phyloP scores from a whole-genome alignment of 1,284 basidiomycete species.

The Sutorius eximius region DNA sequence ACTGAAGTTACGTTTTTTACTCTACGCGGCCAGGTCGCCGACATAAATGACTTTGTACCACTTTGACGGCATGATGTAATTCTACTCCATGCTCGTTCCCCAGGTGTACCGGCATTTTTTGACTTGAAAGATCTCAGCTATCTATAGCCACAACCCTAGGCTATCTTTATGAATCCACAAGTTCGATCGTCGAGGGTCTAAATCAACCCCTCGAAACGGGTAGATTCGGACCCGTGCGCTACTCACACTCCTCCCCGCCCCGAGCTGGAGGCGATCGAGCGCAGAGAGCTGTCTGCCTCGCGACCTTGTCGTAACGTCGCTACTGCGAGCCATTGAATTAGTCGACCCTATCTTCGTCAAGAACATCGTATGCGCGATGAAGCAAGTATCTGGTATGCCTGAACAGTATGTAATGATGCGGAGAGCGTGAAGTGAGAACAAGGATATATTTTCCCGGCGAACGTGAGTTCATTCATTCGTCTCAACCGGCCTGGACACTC shows the following conservation, averaged over 20 bases:
- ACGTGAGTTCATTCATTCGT: too few species aligned
- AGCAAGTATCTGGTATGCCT: too few species aligned
- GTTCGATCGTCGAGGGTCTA: neutral
- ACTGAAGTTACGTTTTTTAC: conserved; percentile 4
- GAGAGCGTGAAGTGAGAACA: too few species aligned
- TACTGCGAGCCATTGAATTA: too few species aligned
- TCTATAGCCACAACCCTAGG: neutral
- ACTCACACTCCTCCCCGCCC: neutral
- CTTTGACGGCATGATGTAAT: neutral
- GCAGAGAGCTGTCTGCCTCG: too few species aligned
- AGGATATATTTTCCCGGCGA: too few species aligned
- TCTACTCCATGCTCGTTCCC: neutral
- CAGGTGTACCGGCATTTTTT: neutral
- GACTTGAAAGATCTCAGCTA: neutral
- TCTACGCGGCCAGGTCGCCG: neutral
- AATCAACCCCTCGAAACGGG: neutral
- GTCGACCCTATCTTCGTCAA: too few species aligned
- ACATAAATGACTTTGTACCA: conserved; percentile 2
- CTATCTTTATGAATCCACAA: neutral
- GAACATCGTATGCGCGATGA: too few species aligned
- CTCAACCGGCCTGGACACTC: too few species aligned
- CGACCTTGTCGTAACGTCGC: too few species aligned
- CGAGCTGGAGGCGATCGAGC: too few species aligned
- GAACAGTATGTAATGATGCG: too few species aligned
- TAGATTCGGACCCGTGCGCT: neutral